These are phyloP conservation scores for Coemansia sp. DNA, from an alignment of 192 early-diverging fungal genomes.

Conservation along the genomic window DNA sequence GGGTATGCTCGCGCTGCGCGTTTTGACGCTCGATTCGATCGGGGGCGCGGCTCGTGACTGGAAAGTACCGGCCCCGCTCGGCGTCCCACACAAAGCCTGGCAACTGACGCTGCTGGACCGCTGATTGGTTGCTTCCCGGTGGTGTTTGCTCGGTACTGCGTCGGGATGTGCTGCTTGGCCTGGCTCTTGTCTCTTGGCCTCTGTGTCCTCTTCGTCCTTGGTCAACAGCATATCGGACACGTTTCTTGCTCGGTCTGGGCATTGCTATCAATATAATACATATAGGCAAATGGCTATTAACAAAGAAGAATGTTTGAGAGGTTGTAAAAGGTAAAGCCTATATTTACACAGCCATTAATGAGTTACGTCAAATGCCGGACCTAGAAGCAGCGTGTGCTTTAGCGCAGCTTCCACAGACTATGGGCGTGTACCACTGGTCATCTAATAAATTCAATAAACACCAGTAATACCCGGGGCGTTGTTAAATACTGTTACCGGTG, in stretches of 20 bases:
- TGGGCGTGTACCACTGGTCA: too few species aligned
- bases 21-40: constrained; percentile 19
- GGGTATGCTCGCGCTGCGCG: constrained; percentile 17
- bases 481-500: too few species aligned
- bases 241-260: background rate
- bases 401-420: too few species aligned
- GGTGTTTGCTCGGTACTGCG: background rate
- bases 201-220: background rate
- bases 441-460: too few species aligned
- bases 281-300: too few species aligned
- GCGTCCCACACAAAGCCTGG: constrained; percentile 51
- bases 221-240: background rate
- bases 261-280: too few species aligned
- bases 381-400: too few species aligned
- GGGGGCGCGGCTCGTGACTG: constrained; percentile 28
- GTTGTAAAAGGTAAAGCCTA: too few species aligned
- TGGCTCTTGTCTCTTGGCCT: background rate
- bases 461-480: too few species aligned
- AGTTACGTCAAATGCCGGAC: too few species aligned
- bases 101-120: constrained; percentile 10
- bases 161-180: background rate
- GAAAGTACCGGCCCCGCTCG: constrained; percentile 43
- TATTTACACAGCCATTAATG: too few species aligned
- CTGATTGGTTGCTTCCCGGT: background rate
- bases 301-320: too few species aligned